A percentile compares a stretch with the other conserved stretches of the same genome.
These are phyloP conservation scores for Dictyostelium capitatum DNA, from an alignment of 78 protist species.

Conservation along the genomic window DNA sequence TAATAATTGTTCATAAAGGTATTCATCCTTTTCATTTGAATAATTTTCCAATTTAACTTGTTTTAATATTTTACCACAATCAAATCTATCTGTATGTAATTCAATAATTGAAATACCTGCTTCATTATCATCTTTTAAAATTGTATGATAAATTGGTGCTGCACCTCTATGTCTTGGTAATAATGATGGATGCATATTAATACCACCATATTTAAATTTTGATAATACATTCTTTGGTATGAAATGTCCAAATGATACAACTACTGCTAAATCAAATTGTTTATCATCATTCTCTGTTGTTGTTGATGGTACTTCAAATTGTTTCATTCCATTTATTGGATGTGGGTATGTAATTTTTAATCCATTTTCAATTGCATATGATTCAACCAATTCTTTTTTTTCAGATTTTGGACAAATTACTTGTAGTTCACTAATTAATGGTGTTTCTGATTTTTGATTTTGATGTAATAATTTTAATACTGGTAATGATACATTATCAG, in stretches of 20 bases:
- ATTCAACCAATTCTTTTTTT: constrained; percentile 38
- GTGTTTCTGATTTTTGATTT: background rate
- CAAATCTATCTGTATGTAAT: constrained; percentile 51
- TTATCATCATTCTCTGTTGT: background rate
- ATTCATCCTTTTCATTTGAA: background rate
- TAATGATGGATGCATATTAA: constrained; percentile 90
- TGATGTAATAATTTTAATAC: constrained; percentile 35
- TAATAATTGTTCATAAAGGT: constrained; percentile 18
- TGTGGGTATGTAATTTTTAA: constrained; percentile 19
- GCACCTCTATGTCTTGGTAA: constrained; percentile 88
- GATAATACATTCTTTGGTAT: constrained; percentile 75
- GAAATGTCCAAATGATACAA: constrained; percentile 86
- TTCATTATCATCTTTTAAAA: constrained; percentile 60
- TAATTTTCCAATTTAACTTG: constrained; percentile 23
- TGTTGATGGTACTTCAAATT: constrained; percentile 37
- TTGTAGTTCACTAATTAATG: constrained; percentile 44
- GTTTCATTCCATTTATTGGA: constrained; percentile 54
- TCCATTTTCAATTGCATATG: constrained; percentile 23
- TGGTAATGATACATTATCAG: constrained; percentile 74
- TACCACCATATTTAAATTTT: constrained; percentile 62
- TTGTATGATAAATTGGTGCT: constrained; percentile 84
- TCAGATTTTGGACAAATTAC: constrained; percentile 47
- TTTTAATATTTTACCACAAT: constrained; percentile 69
- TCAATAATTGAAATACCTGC: constrained; percentile 85
- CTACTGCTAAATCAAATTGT: constrained; percentile 78